A percentile compares a stretch with the other conserved stretches of the same genome.
phyloP scores from a whole-genome alignment of 768 basidiomycete species.

The Imleria badia region DNA sequence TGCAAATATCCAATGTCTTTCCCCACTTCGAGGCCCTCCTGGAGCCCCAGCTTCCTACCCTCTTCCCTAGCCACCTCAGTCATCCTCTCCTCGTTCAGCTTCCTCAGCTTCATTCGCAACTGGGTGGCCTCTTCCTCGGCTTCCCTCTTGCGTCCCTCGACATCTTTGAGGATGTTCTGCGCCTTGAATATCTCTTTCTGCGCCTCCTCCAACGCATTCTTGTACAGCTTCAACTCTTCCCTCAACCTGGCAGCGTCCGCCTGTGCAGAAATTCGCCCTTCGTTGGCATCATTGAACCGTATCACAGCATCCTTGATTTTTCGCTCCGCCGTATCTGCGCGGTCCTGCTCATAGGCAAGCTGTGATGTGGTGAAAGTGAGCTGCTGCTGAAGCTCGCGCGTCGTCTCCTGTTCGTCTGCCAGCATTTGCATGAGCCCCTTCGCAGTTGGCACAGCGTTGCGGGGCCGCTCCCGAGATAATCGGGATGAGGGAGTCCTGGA shows the following conservation, averaged over 20 bases:
- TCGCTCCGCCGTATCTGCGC: conserved; percentile 56
- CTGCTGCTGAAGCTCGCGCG: conserved; percentile 42
- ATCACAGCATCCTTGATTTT: conserved; percentile 46
- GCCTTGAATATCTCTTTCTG: conserved; percentile 69
- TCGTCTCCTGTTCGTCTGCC: conserved; percentile 40
- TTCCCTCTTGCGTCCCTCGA: conserved; percentile 57
- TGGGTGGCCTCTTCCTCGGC: conserved; percentile 66
- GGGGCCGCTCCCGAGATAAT: conserved; percentile 17
- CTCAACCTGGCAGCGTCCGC: conserved; percentile 54
- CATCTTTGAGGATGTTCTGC: conserved; percentile 55
- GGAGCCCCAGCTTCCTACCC: conserved; percentile 59
- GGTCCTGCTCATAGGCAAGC: conserved; percentile 49
- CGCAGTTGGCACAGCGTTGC: conserved; percentile 23
- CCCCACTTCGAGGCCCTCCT: conserved; percentile 55
- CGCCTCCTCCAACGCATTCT: conserved; percentile 60
- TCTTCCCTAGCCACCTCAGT: conserved; percentile 60
- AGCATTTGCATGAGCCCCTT: conserved; percentile 45
- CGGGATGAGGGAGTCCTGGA: conserved; percentile 21
- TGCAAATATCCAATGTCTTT: conserved; percentile 46
- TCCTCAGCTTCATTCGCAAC: conserved; percentile 52
- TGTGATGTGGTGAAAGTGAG: conserved; percentile 42
- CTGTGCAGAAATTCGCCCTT: conserved; percentile 52
- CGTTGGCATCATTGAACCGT: conserved; percentile 58
- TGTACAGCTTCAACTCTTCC: conserved; percentile 64
- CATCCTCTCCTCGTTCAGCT: conserved; percentile 54